Base-by-base conservation (phyloP, 1,139 yeast species). In the Yueomyces sp. region DNA sequence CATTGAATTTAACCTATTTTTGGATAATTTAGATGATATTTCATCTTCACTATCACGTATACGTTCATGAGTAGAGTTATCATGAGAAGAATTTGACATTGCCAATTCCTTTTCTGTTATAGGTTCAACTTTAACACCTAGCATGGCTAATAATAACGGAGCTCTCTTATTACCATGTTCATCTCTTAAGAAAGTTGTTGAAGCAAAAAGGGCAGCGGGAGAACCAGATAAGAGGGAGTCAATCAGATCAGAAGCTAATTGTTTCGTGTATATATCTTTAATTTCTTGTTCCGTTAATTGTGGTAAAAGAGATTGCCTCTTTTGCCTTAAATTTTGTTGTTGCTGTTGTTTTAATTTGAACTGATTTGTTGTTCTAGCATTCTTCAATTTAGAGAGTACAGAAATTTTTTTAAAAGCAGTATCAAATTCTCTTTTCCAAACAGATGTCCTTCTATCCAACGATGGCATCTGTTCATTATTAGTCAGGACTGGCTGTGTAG, bases 81-180 rank as follows among this genome's bases (percentile, higher is more conserved):
- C 31, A 29, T 6, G 6, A 8, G 9, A 29, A 11, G 25, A 34
- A 36, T 7, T 25, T 26, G 39, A 29, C 26, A 30, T 28, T n/a
- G 41, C 6, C 2, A 36, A 3, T n/a, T 27, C 34, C 27, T 47
- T 38, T 26, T 39, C 41, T 36, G 75, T 86, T 3, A 43, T 33
- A 7, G 58, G 62, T 38, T 73, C 68, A 3, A 91, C 68, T 41
- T 70, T 69, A 38, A 87, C 68, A 11, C 87, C 83, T 39, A 91
- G 60, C 57, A 87, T 75, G 11, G 84, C 79, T 36, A 87, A 63
- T 39, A 91, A 64, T 38, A 89, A 69, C 0, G 98, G 96, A 1
- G 95, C 93, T 46, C 95, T 73, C 41, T 79, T 74, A 30, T 76
- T 73, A 5, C 85, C 87, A 49, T 75, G 75, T 47, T 85, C 96